Evolutionary conservation across 2,329 filamentous ascomycete genomes (phyloP).

Genomic region (Rachicladosporium sp.): DNA sequence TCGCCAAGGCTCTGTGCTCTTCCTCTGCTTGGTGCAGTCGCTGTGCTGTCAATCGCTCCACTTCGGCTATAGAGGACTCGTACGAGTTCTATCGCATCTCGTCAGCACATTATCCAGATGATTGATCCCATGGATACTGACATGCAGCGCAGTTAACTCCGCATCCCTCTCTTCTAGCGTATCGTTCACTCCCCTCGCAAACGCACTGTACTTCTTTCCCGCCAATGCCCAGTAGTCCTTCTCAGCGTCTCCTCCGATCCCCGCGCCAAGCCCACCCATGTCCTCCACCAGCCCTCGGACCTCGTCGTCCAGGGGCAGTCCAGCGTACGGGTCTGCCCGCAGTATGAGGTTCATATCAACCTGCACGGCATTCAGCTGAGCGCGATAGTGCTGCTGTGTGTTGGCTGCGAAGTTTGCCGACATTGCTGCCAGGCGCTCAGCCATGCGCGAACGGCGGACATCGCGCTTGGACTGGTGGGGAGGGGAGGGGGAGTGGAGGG

Average conservation of each 20-base stretch:
- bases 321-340: slow-evolving; percentile 65
- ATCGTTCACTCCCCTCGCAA: slow-evolving; percentile 76
- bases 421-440: slow-evolving; percentile 65
- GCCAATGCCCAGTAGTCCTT: slow-evolving; percentile 55
- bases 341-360: slow-evolving; percentile 78
- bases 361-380: slow-evolving; percentile 84
- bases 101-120: slow-evolving; percentile 2
- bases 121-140: too few species aligned
- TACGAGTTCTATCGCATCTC: slow-evolving; percentile 39
- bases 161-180: slow-evolving; percentile 78
- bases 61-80: slow-evolving; percentile 41
- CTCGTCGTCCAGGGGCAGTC: slow-evolving; percentile 56
- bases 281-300: slow-evolving; percentile 47
- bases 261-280: slow-evolving; percentile 23
- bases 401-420: slow-evolving; percentile 68
- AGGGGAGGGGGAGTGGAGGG: slow-evolving; percentile 24
- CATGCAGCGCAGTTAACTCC: slow-evolving; percentile 68
- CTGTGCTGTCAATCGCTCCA: slow-evolving; percentile 46
- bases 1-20: slow-evolving; percentile 47
- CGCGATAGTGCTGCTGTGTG: slow-evolving; percentile 71
- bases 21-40: slow-evolving; percentile 50
- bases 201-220: slow-evolving; percentile 73
- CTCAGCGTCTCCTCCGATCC: slow-evolving; percentile 38
- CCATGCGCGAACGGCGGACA: slow-evolving; percentile 72
- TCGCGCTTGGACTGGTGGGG: slow-evolving; percentile 64